Conservation (phyloP, 306 rosid species). For the Arachis stenosperma region DNA sequence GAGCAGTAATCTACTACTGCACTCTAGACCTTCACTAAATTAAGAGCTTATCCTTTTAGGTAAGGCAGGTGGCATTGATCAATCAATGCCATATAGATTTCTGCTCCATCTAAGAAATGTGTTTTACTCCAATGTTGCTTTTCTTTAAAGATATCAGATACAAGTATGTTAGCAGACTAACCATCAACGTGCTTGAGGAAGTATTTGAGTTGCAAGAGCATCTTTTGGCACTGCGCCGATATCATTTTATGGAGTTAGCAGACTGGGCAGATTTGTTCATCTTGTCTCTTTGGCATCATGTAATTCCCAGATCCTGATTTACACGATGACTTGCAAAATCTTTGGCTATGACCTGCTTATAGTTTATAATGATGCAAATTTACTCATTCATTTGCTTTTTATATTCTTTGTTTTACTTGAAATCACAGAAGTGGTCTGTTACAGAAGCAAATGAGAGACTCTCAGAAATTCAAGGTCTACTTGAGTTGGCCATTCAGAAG, state of each 20-base stretch:
- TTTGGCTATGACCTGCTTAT: slow-evolving; percentile 16
- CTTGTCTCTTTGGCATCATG: slow-evolving; percentile 86
- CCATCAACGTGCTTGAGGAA: slow-evolving; percentile 85
- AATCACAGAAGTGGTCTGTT: slow-evolving; percentile 78
- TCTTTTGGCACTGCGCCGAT: slow-evolving; percentile 81
- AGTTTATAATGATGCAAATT: slow-evolving; percentile 32
- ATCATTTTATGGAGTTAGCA: slow-evolving; percentile 92
- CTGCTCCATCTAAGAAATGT: slow-evolving; percentile 10
- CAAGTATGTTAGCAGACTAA: slow-evolving; percentile 85
- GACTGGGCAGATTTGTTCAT: slow-evolving; percentile 99
- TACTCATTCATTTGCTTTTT: slow-evolving; percentile 34
- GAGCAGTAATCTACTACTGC: too few relatives aligned
- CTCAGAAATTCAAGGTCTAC: slow-evolving; percentile 86
- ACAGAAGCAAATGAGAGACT: slow-evolving; percentile 79
- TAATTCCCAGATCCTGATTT: slow-evolving; percentile 49
- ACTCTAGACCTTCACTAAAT: too few relatives aligned
- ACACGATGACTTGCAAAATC: slow-evolving; percentile 31
- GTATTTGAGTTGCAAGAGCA: slow-evolving; percentile 87
- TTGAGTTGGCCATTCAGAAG: slow-evolving; percentile 87
- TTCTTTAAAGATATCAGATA: slow-evolving; percentile 74
- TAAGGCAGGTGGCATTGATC: not conserved
- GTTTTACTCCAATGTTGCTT: slow-evolving; percentile 31
- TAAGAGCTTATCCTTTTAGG: not conserved
- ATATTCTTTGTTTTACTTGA: slow-evolving; percentile 43
- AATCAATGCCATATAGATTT: slow-evolving; percentile 7